Evolutionary conservation across 2,329 filamentous ascomycete species (phyloP), one percentile per base, ranked within the genome.

Genomic region (Cladosporium austrohemisphaericum): DNA sequence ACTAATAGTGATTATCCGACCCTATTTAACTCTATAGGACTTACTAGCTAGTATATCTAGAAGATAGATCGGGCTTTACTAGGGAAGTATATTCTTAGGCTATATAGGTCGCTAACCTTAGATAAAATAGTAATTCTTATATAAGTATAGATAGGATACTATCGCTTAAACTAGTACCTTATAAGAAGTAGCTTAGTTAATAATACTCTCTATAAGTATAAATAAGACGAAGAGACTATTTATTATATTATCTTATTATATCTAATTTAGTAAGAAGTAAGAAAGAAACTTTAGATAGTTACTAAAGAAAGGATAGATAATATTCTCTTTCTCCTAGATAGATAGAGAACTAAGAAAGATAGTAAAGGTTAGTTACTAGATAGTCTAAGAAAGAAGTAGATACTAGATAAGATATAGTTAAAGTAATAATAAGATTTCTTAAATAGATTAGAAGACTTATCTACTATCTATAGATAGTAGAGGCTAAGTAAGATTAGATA

Each of bases 41-140:
- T 22, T 5, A 7, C 35, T 18, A 22, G 38, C 38, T 11, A 41
- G 35, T 46, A 46, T 26, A 46, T 28, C n/a, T 46, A 22, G 16
- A 33, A 33, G 29, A 22, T 46, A n/a, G 41, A 46, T 26, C 8
- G 18, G 16, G 41, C 29, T 19, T 28, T 46, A 22, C 41, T 18
- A 25, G 41, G 41, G 19, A 22, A 25, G 18, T 18, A 46, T 10
- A 46, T 28, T 9, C 41, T 46, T 35, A 4, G 22, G 81, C 60
- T 95, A 89, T 89, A 88, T 95, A 67, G 89, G 95, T 54, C 73
- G 76, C 64, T 77, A 80, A 62, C 78, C 60, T 73, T 52, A 8
- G 37, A 40, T 11, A 5, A 23, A 14, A 16, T 14, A 20, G 20
- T 9, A 8, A 46, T 35, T 13, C 41, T 46, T 9, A 26, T 35